phyloP scores from a whole-genome alignment of 2,329 filamentous ascomycete species.

The Lecanosticta acicola region DNA sequence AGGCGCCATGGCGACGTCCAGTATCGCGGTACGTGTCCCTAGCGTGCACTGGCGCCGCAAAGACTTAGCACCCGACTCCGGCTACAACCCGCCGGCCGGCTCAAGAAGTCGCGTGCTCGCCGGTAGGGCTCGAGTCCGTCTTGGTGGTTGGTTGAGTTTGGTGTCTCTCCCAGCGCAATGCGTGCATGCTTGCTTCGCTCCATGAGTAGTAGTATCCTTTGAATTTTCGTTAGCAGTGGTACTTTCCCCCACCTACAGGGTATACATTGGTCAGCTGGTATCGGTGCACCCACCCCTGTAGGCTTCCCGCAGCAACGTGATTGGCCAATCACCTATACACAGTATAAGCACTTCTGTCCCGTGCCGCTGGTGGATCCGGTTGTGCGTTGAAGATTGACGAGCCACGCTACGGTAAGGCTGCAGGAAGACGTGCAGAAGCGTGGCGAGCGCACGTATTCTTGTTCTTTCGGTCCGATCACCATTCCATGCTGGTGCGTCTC shows the following conservation, averaged over 20 bases:
- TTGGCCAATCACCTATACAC: no score
- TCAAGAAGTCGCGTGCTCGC: neutral
- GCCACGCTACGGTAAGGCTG: conserved; percentile 14
- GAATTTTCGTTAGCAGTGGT: no score
- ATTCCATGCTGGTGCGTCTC: neutral
- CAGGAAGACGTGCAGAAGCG: conserved; percentile 12
- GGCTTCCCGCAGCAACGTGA: no score
- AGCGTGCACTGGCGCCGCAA: conserved; percentile 17
- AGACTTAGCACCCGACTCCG: conserved; percentile 20
- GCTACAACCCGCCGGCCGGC: conserved; percentile 5
- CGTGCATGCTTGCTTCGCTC: no score
- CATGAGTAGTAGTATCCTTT: no score
- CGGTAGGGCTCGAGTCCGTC: no score
- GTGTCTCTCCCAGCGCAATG: no score
- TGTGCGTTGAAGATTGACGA: conserved; percentile 11
- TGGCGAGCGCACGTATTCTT: neutral
- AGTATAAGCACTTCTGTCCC: no score
- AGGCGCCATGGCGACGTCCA: conserved; percentile 17
- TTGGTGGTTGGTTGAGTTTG: no score
- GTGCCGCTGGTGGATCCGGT: conserved; percentile 3
- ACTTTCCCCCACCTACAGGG: no score
- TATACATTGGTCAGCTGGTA: no score
- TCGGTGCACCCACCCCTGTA: no score
- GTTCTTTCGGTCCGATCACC: conserved; percentile 8
- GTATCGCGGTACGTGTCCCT: conserved; percentile 12